Evolutionary conservation across 257 asterid genomes (phyloP), one percentile per base, ranked within the genome.

Genomic region (Solanum rostratum): DNA sequence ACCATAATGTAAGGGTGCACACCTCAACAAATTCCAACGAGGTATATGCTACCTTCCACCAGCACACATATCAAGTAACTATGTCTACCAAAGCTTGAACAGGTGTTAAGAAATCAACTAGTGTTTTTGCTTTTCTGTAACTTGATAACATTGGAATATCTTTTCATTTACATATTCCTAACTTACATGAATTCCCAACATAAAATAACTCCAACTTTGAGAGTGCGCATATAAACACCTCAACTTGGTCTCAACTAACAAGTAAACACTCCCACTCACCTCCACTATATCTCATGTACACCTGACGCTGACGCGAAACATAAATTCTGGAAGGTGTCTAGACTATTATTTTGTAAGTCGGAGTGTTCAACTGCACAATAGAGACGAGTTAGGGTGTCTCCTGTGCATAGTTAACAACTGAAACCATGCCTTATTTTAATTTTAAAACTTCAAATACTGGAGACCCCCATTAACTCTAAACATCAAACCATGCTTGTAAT

Each of bases 161-260:
- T 49, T 49, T 50, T 52, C 62, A 16, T 22, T 45, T 29, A 18
- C 46, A 45, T 15, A 66, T 18, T 29, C 29, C 14, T 15, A 43
- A 66, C 39, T 30, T 29, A 15, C 60, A 50, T 62, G 2, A 66
- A 68, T 70, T 70, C 49, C 33, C 54, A 39, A 70, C 19, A 63
- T 27, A 10, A 59, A 60, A n/a, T 4, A 27, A 11, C 69, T 60
- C 37, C 37, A 60, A 60, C 0, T 60, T 11, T 60, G 4, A 22
- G 15, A 10, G 30, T n/a, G 0, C 7, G n/a, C 30, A n/a, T 3
- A 22, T 60, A 60, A 18, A 24, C 10, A 60, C 37, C 0, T 60
- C 16, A 59, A 59, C 66, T 55, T 55, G 27, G 30, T 57, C 0
- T 57, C 15, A 0, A 57, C 29, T 10, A 0, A 20, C 15, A 57